These are phyloP conservation scores for Astrocystis sublimbata DNA, from an alignment of 495 filamentous ascomycete species.

Conservation along the genomic window DNA sequence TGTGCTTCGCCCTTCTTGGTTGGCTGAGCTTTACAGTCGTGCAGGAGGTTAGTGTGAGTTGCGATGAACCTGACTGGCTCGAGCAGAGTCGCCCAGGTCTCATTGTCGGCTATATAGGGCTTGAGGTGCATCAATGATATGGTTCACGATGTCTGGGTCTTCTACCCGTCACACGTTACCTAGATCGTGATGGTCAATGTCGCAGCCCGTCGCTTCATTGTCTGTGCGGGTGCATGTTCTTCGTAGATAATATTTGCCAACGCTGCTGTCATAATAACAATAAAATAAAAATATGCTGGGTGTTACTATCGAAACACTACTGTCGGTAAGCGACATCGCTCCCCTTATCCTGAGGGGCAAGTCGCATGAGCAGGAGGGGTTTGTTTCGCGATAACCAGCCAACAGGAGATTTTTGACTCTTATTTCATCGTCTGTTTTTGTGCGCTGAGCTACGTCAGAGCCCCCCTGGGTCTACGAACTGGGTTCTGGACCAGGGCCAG, in stretches of 20 bases:
- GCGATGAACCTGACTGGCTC: conserved; percentile 11
- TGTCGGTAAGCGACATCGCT: conserved; percentile 11
- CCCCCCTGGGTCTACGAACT: too few relatives aligned
- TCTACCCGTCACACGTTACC: background rate
- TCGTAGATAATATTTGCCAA: background rate
- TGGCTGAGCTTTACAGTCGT: conserved; percentile 12
- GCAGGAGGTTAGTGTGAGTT: conserved; percentile 11
- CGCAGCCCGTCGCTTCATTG: conserved; percentile 8
- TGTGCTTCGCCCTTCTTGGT: conserved; percentile 5
- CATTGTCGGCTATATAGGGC: conserved; percentile 11
- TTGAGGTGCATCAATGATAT: background rate
- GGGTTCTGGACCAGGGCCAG: conserved; percentile 9
- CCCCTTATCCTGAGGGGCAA: conserved; percentile 15
- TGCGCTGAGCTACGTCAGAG: conserved; percentile 19
- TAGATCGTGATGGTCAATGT: conserved; percentile 4
- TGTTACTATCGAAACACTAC: background rate
- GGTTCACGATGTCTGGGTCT: conserved; percentile 3
- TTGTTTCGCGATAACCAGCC: background rate
- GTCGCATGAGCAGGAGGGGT: conserved; percentile 23
- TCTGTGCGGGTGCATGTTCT: conserved; percentile 13
- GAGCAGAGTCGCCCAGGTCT: background rate
- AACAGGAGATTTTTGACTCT: conserved; percentile 18
- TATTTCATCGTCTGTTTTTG: conserved; percentile 11
- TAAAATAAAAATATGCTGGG: background rate
- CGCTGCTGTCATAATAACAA: too few relatives aligned